Conservation (phyloP, 768 basidiomycete species). For the Phylloporus arenicola region DNA sequence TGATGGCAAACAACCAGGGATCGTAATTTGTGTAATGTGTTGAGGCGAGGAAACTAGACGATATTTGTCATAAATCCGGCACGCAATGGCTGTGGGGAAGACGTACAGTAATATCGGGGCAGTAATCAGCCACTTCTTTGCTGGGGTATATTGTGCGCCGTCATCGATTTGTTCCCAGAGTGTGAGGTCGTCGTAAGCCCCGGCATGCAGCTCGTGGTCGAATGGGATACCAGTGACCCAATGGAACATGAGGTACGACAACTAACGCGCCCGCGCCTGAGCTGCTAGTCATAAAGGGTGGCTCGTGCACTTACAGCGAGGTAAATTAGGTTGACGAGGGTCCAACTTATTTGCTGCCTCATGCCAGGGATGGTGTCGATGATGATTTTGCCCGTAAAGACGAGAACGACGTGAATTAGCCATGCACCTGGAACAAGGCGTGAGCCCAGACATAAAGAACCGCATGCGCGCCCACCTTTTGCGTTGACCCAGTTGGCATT, state of each 20-base stretch:
- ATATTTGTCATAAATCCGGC: neutral
- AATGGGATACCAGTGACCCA: conserved; percentile 97
- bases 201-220: conserved; percentile 77
- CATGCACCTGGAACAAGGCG: conserved; percentile 71
- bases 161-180: conserved; percentile 99
- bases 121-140: conserved; percentile 93
- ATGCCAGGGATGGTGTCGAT: conserved; percentile 94
- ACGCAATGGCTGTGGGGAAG: neutral
- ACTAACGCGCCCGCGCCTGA: conserved; percentile 36
- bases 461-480: conserved; percentile 52
- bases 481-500: conserved; percentile 94
- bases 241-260: conserved; percentile 99
- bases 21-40: conserved; percentile 99
- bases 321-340: conserved; percentile 85
- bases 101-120: conserved; percentile 87
- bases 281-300: neutral
- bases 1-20: conserved; percentile 88
- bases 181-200: conserved; percentile 96
- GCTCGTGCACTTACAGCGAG: conserved; percentile 57
- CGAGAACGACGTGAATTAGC: conserved; percentile 94
- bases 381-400: conserved; percentile 83
- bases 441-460: conserved; percentile 2
- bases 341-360: conserved; percentile 94
- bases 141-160: conserved; percentile 96
- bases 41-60: conserved; percentile 81